A percentile compares a stretch with the other conserved stretches of the same genome.
Conservation (phyloP, 2,329 filamentous ascomycete species). For the Phialocephala subalpina region DNA sequence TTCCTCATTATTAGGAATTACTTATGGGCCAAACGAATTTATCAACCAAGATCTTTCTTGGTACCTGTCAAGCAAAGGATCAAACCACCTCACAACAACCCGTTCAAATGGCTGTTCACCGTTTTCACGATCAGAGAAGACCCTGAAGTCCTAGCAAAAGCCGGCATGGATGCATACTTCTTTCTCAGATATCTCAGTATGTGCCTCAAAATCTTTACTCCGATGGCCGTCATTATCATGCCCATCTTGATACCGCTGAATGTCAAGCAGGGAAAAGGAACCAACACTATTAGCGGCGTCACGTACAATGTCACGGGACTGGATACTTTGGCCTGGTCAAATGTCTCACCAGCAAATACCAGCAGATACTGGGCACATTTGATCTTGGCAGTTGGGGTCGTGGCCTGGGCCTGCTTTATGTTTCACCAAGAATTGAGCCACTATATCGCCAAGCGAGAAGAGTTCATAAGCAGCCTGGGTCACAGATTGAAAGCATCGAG, state of each 20-base stretch:
- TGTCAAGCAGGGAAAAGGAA: conserved; percentile 37
- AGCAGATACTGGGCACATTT: conserved; percentile 45
- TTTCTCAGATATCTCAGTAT: conserved; percentile 40
- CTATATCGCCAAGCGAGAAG: conserved; percentile 41
- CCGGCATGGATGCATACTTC: conserved; percentile 43
- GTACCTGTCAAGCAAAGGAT: conserved; percentile 41
- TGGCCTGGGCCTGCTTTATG: conserved; percentile 42
- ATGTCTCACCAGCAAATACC: conserved; percentile 40
- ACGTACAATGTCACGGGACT: conserved; percentile 43
- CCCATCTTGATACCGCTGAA: conserved; percentile 43
- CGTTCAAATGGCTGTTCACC: conserved; percentile 39
- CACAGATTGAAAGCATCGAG: conserved; percentile 43
- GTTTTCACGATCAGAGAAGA: conserved; percentile 39
- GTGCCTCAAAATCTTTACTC: conserved; percentile 42
- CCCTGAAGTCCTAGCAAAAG: conserved; percentile 32
- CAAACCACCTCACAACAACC: conserved; percentile 40
- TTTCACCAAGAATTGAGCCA: conserved; percentile 43
- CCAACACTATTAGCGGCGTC: conserved; percentile 32
- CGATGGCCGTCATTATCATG: conserved; percentile 40
- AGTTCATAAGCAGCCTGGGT: conserved; percentile 40
- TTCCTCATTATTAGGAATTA: conserved; percentile 41
- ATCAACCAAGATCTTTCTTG: conserved; percentile 42
- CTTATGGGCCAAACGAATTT: conserved; percentile 40
- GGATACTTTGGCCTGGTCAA: conserved; percentile 43
- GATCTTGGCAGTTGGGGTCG: conserved; percentile 39